Percentiles rank a stretch among this genome's conserved stretches.
Conservation (phyloP, 2,329 filamentous ascomycete genomes). For the Botrytis sinoallii region DNA sequence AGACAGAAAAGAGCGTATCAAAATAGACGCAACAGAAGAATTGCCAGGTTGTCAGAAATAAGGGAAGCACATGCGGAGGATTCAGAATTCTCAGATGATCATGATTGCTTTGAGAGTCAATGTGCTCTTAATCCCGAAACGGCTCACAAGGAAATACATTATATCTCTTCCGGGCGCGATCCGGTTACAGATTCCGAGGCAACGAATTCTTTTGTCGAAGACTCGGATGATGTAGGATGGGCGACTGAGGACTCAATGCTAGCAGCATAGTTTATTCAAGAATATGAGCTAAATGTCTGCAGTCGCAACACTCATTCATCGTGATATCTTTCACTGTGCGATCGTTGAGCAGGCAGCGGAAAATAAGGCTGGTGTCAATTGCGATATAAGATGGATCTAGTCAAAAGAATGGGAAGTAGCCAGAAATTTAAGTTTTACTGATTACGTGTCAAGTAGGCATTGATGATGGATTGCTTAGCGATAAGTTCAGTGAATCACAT, state of each 20-base stretch:
- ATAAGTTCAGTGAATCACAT: no score
- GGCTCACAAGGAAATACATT: neutral
- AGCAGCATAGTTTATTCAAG: neutral
- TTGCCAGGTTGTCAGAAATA: neutral
- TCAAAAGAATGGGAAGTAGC: neutral
- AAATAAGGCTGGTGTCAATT: neutral
- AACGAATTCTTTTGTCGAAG: neutral
- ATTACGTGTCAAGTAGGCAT: neutral
- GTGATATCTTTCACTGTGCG: neutral
- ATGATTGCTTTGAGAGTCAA: neutral
- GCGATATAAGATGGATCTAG: neutral
- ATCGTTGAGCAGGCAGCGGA: no score
- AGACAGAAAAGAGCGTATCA: neutral
- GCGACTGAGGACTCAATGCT: neutral
- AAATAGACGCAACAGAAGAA: neutral
- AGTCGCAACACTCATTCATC: neutral
- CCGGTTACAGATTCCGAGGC: neutral
- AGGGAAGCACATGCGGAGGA: neutral
- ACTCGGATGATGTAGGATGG: neutral
- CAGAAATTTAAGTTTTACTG: accelerated
- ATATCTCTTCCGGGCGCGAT: neutral
- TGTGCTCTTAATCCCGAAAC: neutral
- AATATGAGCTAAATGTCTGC: neutral
- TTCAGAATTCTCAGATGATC: neutral
- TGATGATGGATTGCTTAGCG: neutral